Evolutionary conservation across 1,139 yeast species (phyloP).

Genomic region (Hansenula lynferdii): DNA sequence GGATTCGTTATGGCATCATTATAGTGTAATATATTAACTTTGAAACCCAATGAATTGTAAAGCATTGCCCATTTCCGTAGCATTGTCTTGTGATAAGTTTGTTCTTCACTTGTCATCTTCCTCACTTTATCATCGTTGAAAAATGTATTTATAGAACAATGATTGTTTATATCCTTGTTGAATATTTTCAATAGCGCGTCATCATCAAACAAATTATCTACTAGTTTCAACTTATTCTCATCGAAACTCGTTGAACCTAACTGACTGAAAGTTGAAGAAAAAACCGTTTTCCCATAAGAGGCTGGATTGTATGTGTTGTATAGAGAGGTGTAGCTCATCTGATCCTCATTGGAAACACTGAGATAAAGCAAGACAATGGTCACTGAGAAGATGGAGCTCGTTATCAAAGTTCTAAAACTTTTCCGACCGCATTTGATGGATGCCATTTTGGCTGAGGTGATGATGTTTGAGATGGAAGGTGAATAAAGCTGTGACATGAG

Average conservation of each 20-base stretch:
- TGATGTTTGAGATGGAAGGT: neutral
- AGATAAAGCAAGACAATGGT: neutral
- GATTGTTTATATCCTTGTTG: conserved; percentile 5
- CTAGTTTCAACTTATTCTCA: neutral
- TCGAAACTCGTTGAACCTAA: no score
- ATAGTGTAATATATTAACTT: conserved; percentile 12
- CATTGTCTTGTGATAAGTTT: conserved; percentile 11
- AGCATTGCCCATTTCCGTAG: conserved; percentile 13
- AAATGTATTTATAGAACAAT: conserved; percentile 12
- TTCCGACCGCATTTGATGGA: neutral
- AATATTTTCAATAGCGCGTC: conserved; percentile 1
- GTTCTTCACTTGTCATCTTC: conserved; percentile 13
- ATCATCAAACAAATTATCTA: conserved; percentile 3
- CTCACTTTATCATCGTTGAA: conserved; percentile 17
- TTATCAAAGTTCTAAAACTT: neutral
- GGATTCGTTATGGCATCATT: conserved; percentile 15
- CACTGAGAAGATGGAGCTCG: neutral
- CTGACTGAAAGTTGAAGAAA: no score
- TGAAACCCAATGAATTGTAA: conserved; percentile 15
- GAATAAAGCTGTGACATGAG: neutral
- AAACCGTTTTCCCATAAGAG: neutral
- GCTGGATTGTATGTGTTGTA: conserved; percentile 1
- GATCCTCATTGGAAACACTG: neutral
- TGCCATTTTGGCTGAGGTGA: neutral
- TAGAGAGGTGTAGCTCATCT: neutral